Conservation (phyloP, 352 stramenopile genomes). For the Phytophthora rubi region DNA sequence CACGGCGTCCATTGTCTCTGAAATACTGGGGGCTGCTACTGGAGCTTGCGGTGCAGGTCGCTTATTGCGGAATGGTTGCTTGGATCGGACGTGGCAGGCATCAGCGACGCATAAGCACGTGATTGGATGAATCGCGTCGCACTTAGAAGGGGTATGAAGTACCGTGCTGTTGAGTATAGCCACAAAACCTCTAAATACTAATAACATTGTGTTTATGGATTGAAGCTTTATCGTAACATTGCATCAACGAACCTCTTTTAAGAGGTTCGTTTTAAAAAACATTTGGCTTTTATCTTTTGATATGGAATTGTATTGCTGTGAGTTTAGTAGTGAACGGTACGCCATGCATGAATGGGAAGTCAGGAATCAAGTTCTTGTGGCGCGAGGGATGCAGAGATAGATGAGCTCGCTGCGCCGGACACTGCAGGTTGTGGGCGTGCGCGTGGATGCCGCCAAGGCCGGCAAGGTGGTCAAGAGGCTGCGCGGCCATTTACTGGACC, state of each 20-base stretch:
- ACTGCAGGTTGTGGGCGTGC: slow-evolving; percentile 66
- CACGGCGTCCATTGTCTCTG: slow-evolving; percentile 53
- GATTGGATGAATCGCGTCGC: slow-evolving; percentile 30
- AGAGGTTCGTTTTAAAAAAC: no score
- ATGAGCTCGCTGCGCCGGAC: slow-evolving; percentile 50
- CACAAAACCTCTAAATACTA: no score
- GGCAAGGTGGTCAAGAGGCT: slow-evolving; percentile 65
- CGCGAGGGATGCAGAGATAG: slow-evolving; percentile 29
- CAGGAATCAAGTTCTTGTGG: slow-evolving; percentile 24
- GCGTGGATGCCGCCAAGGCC: slow-evolving; percentile 71
- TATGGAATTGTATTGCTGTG: no score
- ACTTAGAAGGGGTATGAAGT: not conserved
- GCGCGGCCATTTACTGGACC: slow-evolving; percentile 63
- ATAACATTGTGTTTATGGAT: no score
- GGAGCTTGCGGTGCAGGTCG: slow-evolving; percentile 8
- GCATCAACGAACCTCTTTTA: no score
- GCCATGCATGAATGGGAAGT: no score
- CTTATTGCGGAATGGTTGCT: slow-evolving; percentile 36
- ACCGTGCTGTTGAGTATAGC: no score
- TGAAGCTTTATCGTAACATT: no score
- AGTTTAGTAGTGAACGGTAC: no score
- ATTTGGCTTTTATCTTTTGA: no score
- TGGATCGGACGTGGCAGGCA: slow-evolving; percentile 8
- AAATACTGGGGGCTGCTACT: not conserved
- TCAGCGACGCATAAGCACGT: slow-evolving; percentile 9